Evolutionary conservation across 257 asterid genomes (phyloP).

Genomic region (Ehretia macrophylla): DNA sequence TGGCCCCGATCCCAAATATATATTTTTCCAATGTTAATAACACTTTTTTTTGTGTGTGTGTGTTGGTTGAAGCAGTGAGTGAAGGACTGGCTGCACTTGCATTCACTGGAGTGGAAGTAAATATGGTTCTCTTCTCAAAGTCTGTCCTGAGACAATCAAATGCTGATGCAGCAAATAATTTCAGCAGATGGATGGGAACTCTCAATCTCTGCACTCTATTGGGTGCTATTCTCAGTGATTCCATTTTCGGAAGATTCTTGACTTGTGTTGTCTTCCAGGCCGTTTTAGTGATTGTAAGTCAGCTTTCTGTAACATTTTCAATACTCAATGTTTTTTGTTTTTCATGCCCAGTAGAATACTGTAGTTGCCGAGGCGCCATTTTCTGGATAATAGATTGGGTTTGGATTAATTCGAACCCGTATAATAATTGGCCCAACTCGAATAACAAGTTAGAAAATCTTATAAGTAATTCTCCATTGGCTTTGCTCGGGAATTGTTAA

Average conservation of each 20-base stretch:
- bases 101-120: conserved; percentile 77
- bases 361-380: too few relatives aligned
- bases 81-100: conserved; percentile 86
- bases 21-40: not conserved
- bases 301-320: not conserved
- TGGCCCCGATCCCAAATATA: too few relatives aligned
- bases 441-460: too few relatives aligned
- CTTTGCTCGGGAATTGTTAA: too few relatives aligned
- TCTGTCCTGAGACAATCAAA: conserved; percentile 65
- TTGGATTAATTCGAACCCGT: too few relatives aligned
- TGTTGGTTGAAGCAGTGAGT: conserved; percentile 36
- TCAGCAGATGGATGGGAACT: conserved; percentile 81
- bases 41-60: conserved; percentile 3
- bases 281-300: conserved; percentile 63
- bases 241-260: conserved; percentile 71
- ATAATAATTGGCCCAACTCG: too few relatives aligned
- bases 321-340: not conserved
- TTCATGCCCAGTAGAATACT: too few relatives aligned
- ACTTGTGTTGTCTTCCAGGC: conserved; percentile 69
- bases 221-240: conserved; percentile 84
- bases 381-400: too few relatives aligned
- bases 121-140: conserved; percentile 76
- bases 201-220: conserved; percentile 66
- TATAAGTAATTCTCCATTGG: too few relatives aligned
- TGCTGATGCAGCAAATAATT: conserved; percentile 66